These are phyloP conservation scores for Trypanosoma brucei DNA, from an alignment of 208 protist species.

Conservation along the genomic window DNA sequence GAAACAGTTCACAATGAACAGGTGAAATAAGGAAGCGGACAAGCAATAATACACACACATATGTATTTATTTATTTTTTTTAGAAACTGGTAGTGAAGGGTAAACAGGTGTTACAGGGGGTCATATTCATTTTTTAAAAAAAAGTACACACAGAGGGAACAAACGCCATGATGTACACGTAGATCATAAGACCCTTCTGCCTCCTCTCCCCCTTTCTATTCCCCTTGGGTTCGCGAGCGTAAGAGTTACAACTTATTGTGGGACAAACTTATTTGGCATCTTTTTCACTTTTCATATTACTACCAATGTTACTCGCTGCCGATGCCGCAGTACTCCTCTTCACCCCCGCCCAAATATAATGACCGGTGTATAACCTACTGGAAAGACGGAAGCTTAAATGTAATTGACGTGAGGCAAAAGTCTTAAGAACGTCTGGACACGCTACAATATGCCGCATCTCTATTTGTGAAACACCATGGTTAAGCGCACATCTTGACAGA, in stretches of 20 bases:
- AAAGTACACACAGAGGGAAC: no score
- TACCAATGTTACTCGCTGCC: not conserved
- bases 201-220: not conserved
- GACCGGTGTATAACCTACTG: slow-evolving; percentile 55
- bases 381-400: slow-evolving; percentile 69
- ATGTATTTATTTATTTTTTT: not conserved
- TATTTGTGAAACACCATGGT: slow-evolving; percentile 53
- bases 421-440: slow-evolving; percentile 60
- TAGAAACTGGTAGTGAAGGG: not conserved
- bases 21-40: no score
- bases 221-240: not conserved
- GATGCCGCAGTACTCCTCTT: slow-evolving; percentile 22
- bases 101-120: not conserved
- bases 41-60: not conserved
- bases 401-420: slow-evolving; percentile 45
- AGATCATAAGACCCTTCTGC: no score
- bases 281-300: no score
- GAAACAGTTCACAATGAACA: no score
- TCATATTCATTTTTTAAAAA: no score
- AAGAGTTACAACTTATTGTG: not conserved
- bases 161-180: no score
- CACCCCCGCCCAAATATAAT: slow-evolving; percentile 81
- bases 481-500: slow-evolving; percentile 41
- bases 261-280: no score
- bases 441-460: slow-evolving; percentile 67